Evolutionary conservation across 257 asterid species (phyloP).

Genomic region (Galeopsis tetrahit): DNA sequence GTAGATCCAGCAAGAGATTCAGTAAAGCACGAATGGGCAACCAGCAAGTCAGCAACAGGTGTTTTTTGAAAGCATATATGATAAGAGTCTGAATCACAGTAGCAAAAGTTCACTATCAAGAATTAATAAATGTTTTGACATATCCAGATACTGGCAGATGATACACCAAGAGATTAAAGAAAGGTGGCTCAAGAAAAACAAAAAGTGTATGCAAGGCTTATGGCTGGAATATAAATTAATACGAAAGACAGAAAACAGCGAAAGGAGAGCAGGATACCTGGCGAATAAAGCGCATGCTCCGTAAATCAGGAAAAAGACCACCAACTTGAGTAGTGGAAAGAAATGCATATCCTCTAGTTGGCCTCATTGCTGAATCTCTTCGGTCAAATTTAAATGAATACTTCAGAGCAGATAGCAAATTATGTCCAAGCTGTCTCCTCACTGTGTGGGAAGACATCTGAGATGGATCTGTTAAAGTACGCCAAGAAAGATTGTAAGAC

Average conservation of each 20-base stretch:
- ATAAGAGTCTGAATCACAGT: slow-evolving; percentile 4
- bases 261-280: slow-evolving; percentile 58
- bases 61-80: slow-evolving; percentile 13
- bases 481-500: slow-evolving; percentile 87
- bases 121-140: background rate
- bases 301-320: slow-evolving; percentile 84
- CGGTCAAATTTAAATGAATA: slow-evolving; percentile 73
- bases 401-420: slow-evolving; percentile 75
- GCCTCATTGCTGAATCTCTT: slow-evolving; percentile 83
- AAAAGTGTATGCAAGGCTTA: slow-evolving; percentile 20
- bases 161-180: background rate
- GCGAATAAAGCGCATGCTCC: slow-evolving; percentile 81
- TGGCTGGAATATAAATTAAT: slow-evolving; percentile 2
- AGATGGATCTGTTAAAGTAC: slow-evolving; percentile 81
- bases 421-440: slow-evolving; percentile 98
- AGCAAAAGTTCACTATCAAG: slow-evolving; percentile 4
- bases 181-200: slow-evolving; percentile 25
- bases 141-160: slow-evolving; percentile 1
- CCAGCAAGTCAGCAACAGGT: background rate
- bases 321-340: slow-evolving; percentile 80
- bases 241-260: background rate
- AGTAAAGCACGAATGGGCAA: slow-evolving; percentile 1
- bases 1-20: slow-evolving; percentile 8
- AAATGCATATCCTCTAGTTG: slow-evolving; percentile 88
- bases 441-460: slow-evolving; percentile 84